phyloP scores from a whole-genome alignment of 352 stramenopile species.

The Globisporangium nodosum region DNA sequence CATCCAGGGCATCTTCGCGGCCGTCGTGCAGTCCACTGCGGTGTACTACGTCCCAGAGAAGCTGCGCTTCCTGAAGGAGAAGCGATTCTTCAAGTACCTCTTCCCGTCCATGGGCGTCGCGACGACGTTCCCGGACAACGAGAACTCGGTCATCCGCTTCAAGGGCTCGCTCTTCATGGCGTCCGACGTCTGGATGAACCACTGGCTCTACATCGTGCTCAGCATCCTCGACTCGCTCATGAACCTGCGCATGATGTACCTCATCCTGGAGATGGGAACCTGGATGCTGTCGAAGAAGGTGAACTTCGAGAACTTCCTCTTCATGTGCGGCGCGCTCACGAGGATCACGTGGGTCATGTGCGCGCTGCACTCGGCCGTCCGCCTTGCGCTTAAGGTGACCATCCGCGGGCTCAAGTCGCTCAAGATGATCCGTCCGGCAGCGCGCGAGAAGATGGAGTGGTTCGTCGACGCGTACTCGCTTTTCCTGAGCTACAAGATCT shows the following conservation, averaged over 20 bases:
- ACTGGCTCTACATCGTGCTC: constrained; percentile 9
- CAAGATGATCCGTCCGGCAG: constrained; percentile 7
- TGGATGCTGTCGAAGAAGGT: constrained; percentile 47
- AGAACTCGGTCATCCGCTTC: constrained; percentile 30
- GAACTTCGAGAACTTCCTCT: constrained; percentile 14
- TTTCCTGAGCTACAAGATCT: constrained; percentile 15
- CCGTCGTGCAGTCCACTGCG: too few species aligned
- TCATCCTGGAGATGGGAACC: constrained; percentile 33
- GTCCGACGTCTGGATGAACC: too few species aligned
- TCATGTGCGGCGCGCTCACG: constrained; percentile 24
- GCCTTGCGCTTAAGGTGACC: constrained; percentile 23
- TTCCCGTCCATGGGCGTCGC: constrained; percentile 20
- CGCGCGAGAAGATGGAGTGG: constrained; percentile 24
- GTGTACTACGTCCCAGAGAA: too few species aligned
- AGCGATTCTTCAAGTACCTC: constrained; percentile 29
- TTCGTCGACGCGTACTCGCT: constrained; percentile 34
- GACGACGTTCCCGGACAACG: too few species aligned
- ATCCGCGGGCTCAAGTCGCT: background rate
- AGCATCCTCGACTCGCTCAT: constrained; percentile 41
- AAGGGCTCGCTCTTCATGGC: constrained; percentile 37
- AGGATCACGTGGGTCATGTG: constrained; percentile 50
- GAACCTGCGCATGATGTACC: constrained; percentile 37
- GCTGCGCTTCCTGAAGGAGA: too few species aligned
- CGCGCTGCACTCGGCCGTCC: constrained; percentile 25
- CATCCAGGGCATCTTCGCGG: too few species aligned